Evolutionary conservation across 805 yeast species (phyloP).

Genomic region (Starmerella stigmatis): DNA sequence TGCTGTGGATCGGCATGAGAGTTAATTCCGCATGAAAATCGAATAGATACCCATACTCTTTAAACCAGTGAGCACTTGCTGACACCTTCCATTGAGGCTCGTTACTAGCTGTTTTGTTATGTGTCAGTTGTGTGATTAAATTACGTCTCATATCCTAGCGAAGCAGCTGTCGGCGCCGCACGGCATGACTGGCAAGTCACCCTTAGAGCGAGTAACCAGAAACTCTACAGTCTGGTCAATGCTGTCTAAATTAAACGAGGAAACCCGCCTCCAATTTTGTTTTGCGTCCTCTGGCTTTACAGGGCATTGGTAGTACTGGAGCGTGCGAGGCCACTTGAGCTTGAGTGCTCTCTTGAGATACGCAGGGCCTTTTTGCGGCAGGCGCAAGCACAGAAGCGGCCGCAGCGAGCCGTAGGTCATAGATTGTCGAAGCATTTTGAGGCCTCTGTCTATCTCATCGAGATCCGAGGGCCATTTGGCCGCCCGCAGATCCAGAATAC

Average conservation of each 20-base stretch:
- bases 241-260: background rate
- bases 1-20: too few species aligned
- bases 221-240: background rate
- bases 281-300: conserved; percentile 11
- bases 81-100: too few species aligned
- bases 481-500: conserved; percentile 12
- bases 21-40: too few species aligned
- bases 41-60: too few species aligned
- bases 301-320: conserved; percentile 12
- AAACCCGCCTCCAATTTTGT: background rate
- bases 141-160: too few species aligned
- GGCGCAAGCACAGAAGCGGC: conserved; percentile 8
- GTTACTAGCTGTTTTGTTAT: too few species aligned
- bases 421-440: conserved; percentile 7
- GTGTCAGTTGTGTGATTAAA: too few species aligned
- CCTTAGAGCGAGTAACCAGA: background rate
- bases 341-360: conserved; percentile 4
- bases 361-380: conserved; percentile 16
- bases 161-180: too few species aligned
- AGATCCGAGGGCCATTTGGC: conserved; percentile 12
- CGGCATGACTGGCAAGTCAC: background rate
- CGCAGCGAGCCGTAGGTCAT: conserved; percentile 11
- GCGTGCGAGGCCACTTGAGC: conserved; percentile 12
- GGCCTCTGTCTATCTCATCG: conserved; percentile 6
- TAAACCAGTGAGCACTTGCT: too few species aligned